Evolutionary conservation across 2,329 filamentous ascomycete species (phyloP), one percentile per base, ranked within the genome.

Genomic region (Blastomyces parvus): DNA sequence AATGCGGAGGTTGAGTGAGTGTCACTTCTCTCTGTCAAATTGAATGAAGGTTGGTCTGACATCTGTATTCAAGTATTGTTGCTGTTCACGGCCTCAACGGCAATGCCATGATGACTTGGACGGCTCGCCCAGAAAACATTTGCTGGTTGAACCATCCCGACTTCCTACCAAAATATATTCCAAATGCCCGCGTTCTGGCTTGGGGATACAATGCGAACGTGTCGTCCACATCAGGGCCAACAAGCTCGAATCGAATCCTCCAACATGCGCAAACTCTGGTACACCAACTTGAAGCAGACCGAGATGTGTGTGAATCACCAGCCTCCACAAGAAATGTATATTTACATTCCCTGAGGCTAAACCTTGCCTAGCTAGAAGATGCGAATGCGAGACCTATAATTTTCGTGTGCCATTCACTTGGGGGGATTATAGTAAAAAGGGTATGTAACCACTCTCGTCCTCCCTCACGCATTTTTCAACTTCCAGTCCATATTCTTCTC

Each of bases 81-180:
- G 77, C 77, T 6, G 74, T 79, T 40, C 77, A 79, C 67, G 76
- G 77, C 19, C 72, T 79, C 17, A 76, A 76, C 65, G 76, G 76
- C 17, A 66, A 79, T 63, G 70, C 73, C 6, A 69, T 71, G 36
- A 69, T 69, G 36, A 77, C 77, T 56, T 79, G 76, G 76, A 74
- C 73, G n/a, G 70, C 72, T 22, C 61, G 69, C 27, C 67, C 71
- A 55, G 66, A 65, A 6, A 69, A 68, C 3, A 67, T 72, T 38
- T 73, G 68, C 66, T 79, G 77, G 76, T 69, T 79, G n/a, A 64
- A 64, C 57, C 67, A 76, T 64, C 70, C 66, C 38, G 66, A 73
- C 13, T 30, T 44, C 22, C 44, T 79, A 30, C 75, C 75, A 22
- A 69, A 65, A 46, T 69, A 74, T 60, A 63, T 74, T 5, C 66